Conservation (phyloP, 495 filamentous ascomycete species). For the Penicillium simplicissimum region DNA sequence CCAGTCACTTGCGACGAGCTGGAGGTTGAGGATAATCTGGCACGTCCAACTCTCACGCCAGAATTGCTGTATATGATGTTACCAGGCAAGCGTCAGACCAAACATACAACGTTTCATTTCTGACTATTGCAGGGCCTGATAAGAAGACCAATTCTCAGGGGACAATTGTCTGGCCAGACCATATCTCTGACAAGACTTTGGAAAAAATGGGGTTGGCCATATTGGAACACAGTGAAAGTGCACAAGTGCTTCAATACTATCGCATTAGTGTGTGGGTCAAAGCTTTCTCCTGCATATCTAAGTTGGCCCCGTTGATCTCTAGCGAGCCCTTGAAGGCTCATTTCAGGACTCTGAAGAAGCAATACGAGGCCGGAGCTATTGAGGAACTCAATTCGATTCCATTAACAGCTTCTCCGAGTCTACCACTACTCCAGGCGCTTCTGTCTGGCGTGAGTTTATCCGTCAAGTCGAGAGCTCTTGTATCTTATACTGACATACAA, state of each 20-base stretch:
- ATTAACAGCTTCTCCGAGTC: constrained; percentile 26
- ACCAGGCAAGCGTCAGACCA: constrained; percentile 18
- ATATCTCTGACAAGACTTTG: constrained; percentile 27
- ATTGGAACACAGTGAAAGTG: constrained; percentile 26
- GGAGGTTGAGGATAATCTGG: constrained; percentile 14
- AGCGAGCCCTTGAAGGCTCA: constrained; percentile 22
- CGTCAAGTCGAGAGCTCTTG: background rate
- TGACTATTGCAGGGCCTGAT: constrained; percentile 22
- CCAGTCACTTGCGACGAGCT: constrained; percentile 11
- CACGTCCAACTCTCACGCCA: constrained; percentile 25
- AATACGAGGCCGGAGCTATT: constrained; percentile 26
- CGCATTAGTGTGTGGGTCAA: constrained; percentile 29
- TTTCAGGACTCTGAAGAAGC: constrained; percentile 26
- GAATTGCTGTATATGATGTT: constrained; percentile 36
- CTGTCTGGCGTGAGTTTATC: constrained; percentile 27
- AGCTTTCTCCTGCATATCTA: constrained; percentile 27
- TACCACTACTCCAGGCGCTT: constrained; percentile 30
- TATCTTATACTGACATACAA: background rate
- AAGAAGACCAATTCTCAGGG: constrained; percentile 29
- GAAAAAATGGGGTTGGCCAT: constrained; percentile 33
- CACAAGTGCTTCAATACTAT: constrained; percentile 25
- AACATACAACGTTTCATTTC: background rate
- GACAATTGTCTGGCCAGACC: constrained; percentile 31
- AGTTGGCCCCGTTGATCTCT: constrained; percentile 24
- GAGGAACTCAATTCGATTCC: constrained; percentile 26